Evolutionary conservation across 257 asterid genomes (phyloP), one percentile per base, ranked within the genome.

Genomic region (Craterostigma plantagineum): DNA sequence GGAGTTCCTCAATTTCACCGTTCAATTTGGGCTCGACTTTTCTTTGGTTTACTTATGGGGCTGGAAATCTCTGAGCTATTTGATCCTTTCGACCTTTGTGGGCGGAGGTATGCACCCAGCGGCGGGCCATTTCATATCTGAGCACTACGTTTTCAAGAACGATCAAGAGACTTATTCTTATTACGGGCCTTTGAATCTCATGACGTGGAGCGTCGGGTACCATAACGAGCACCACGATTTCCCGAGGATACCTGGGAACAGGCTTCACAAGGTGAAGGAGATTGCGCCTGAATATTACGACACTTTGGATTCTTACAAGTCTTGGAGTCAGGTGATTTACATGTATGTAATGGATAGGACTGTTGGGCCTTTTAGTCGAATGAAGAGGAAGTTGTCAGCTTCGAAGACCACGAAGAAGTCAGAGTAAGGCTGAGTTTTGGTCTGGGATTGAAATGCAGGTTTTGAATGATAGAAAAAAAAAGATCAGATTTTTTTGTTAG

Each of bases 221-320:
- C 95, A 87, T 51, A 87, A 87, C 27, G 98, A 87, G 72, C 95
- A 87, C 70, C 98, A 87, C 16, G 98, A 87, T 54, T 82, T 87
- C 50, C 98, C 95, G 7, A 79, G 98, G 48, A 87, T 87, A 18
- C 73, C 98, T 0, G 95, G 95, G 51, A 64, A 55, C 72, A 87
- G 69, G 72, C 95, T 87, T 14, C 66, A 74, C 53, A 76, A 72
- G 82, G 93, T 87, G 69, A 79, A 57, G 75, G 93, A 87, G 76
- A 82, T 87, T 52, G 98, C 95, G 14, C 95, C 95, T 0, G 92
- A 87, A 56, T 87, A 54, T 57, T 87, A 87, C 10, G 68, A 72
- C 9, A 45, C 43, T 37, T 50, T 87, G 62, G 80, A 72, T 27
- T 64, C 93, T 0, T 72, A 87, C 30, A 54, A 51, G 35, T 87